A percentile compares a stretch with the other conserved stretches of the same genome.
Conservation (phyloP, 352 stramenopile genomes). For the Paralagenidium karlingii region DNA sequence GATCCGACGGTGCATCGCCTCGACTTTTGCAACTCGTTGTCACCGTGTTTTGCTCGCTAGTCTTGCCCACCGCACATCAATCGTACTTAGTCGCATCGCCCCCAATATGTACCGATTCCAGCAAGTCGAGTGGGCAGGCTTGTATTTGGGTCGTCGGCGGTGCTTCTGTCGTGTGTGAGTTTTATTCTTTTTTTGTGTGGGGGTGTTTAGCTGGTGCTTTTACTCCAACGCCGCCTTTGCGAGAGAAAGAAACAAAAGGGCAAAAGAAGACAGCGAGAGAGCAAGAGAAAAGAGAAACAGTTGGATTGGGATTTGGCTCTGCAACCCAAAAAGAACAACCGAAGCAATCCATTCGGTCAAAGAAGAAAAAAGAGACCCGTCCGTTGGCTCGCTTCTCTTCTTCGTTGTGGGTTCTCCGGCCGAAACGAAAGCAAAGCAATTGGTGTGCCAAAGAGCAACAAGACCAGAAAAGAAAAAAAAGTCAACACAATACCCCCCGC, state of each 20-base stretch:
- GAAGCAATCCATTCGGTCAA: neutral
- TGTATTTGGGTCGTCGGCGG: too few species aligned
- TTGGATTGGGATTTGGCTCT: neutral
- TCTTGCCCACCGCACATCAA: too few species aligned
- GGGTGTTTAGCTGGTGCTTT: conserved; percentile 1
- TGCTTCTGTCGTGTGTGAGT: too few species aligned
- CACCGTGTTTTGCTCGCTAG: too few species aligned
- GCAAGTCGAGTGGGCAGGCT: too few species aligned
- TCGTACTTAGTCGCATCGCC: too few species aligned
- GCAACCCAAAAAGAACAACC: neutral
- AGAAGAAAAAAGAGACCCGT: neutral
- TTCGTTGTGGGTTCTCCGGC: neutral
- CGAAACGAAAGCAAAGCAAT: neutral
- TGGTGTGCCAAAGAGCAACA: neutral
- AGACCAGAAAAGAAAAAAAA: neutral
- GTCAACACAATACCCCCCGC: neutral
- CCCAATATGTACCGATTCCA: too few species aligned
- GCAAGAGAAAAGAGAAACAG: conserved; percentile 4
- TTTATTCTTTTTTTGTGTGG: too few species aligned
- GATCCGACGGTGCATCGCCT: too few species aligned
- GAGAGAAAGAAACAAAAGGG: conserved; percentile 17
- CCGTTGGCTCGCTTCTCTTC: neutral
- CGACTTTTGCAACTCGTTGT: too few species aligned
- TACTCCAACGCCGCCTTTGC: neutral
- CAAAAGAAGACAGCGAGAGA: conserved; percentile 2